These are phyloP conservation scores for Amanita inopinata DNA, from an alignment of 768 basidiomycete species.

Conservation along the genomic window DNA sequence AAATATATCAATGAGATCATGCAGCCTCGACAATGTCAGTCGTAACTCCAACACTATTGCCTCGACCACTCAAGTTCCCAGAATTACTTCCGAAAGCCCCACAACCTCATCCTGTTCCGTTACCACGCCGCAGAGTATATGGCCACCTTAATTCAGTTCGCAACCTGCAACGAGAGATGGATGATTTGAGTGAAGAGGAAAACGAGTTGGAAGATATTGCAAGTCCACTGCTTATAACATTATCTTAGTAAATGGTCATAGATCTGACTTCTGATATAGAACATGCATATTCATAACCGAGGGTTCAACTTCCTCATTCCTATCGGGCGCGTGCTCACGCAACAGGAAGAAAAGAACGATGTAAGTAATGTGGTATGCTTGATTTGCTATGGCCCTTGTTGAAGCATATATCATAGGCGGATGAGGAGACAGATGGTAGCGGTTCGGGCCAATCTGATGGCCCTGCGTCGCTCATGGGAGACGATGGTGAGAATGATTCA, in stretches of 20 bases:
- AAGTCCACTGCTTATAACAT: slow-evolving; percentile 17
- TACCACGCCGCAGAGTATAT: slow-evolving; percentile 41
- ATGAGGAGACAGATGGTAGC: slow-evolving; percentile 41
- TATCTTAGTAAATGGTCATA: too few species aligned
- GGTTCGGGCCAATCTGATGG: slow-evolving; percentile 31
- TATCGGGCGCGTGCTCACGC: slow-evolving; percentile 63
- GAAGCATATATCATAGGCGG: slow-evolving; percentile 16
- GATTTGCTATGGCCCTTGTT: neutral
- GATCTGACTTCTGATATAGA: slow-evolving; percentile 30
- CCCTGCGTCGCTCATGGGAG: slow-evolving; percentile 33
- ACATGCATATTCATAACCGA: slow-evolving; percentile 47
- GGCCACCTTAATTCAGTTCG: slow-evolving; percentile 53
- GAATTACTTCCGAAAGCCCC: slow-evolving; percentile 56
- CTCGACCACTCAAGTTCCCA: slow-evolving; percentile 53
- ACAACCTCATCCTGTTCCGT: slow-evolving; percentile 54
- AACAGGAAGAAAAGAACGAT: slow-evolving; percentile 80
- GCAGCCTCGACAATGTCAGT: slow-evolving; percentile 25
- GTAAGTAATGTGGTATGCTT: slow-evolving; percentile 24
- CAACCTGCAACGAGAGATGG: slow-evolving; percentile 68
- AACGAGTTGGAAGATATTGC: slow-evolving; percentile 72
- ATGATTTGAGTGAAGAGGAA: slow-evolving; percentile 80
- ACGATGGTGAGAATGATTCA: slow-evolving; percentile 41
- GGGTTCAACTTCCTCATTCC: slow-evolving; percentile 64
- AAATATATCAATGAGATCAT: neutral
- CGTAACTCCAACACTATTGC: slow-evolving; percentile 65